Base-by-base conservation (phyloP, 2,329 filamentous ascomycete species). In the Aspergillus tanneri region DNA sequence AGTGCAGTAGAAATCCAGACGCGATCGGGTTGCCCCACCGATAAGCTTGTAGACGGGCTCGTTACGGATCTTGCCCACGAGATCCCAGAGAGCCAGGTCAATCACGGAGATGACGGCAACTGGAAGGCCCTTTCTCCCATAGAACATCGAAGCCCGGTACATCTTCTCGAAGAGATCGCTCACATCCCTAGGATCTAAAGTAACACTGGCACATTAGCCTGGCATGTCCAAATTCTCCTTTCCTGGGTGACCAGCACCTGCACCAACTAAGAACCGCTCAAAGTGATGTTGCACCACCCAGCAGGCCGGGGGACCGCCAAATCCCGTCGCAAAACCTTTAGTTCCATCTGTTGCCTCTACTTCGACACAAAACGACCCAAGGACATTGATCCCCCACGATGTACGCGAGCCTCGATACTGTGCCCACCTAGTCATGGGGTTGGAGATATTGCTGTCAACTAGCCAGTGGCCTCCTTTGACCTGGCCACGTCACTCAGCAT, bases 101-200 rank as follows among this genome's bases (percentile, higher is more conserved):
- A 96, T 93, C 56, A 96, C 91, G 2, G 90, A 95, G 64, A 96
- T 96, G 63, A 95, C 86, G 44, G 91, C 91, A 9, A 92, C 82
- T 2, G 91, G 87, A 2, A 96, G 82, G 38, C 91, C 91, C 71
- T 96, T 96, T 58, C 91, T 86, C 53, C 91, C 91, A 66, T 96
- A 96, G 77, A 96, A 96, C 88, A 96, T 95, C 58, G 90, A 95
- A 2, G 81, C 88, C 51, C 90, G 85, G 77, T 96, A 96, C 91
- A 96, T 96, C 70, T 95, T 90, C 76, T 96, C 91, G 67, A 95
- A 96, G 23, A 96, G 77, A 54, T 91, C 81, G 72, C 95, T 96
- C 44, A 89, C 95, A 66, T 96, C 90, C 60, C 91, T 81, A 9
- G 90, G 90, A 68, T 96, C 91, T 82, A 54, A 38, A 39, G 38